Evolutionary conservation across 164 flowering plant species (phyloP), one percentile per base, ranked within the genome.

Genomic region (Litsea cubeba): DNA sequence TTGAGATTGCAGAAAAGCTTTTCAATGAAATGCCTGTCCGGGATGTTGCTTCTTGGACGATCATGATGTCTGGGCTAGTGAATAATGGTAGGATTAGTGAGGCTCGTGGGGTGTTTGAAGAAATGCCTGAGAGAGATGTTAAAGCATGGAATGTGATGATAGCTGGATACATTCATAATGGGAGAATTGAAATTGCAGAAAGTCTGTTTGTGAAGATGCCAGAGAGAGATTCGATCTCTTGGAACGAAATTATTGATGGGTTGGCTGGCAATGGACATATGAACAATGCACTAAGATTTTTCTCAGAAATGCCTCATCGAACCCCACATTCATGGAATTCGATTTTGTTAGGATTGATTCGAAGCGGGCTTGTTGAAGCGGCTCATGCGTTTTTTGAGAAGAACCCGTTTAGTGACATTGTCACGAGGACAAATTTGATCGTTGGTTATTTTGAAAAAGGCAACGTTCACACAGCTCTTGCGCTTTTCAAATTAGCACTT

Each of bases 81-180:
- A 78, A 79, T n/a, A 74, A 70, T 1, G 90, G 90, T 10, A 71
- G 82, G 72, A 72, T 88, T 60, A 64, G 26, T 66, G 87, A 88
- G 77, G 90, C 90, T 17, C 82, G 88, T 17, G 50, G 66, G 8
- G 65, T 82, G 24, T 90, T 88, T 76, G 85, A 86, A 15, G 72
- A 79, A 54, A 88, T 87, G 86, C 89, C 88, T 1, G 76, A 69
- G 8, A 86, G 79, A 75, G 94, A 88, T 84, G 72, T 76, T 68
- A 84, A 75, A 63, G 86, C 83, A 20, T 90, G 91, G 90, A 87
- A 90, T 83, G 76, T 83, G 1, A 85, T 88, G 83, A 73, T 90
- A 49, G 72, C 67, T 25, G 89, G 91, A 3, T 90, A 84, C 72
- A 30, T 85, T 26, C 74, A 79, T 64, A 83, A 82, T 75, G 85